Evolutionary conservation across 2,329 filamentous ascomycete genomes (phyloP), one percentile per base, ranked within the genome.

Genomic region (Trichothecium sympodiale): DNA sequence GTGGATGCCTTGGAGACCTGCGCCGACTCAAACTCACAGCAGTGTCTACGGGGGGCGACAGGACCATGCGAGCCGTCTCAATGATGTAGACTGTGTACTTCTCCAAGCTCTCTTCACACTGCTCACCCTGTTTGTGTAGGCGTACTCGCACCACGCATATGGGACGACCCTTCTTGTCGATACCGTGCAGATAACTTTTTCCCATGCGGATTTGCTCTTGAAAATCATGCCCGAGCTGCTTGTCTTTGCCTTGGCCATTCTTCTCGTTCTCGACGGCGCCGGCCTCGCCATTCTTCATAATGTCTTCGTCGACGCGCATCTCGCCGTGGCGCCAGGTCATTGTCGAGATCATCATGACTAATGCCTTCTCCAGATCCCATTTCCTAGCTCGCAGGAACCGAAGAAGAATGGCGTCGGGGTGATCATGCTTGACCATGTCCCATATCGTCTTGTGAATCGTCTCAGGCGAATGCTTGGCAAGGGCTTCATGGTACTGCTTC

Each of bases 371-470:
- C 14, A 94, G 78, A 52, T 98, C 86, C 91, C 91, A 98, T 60
- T 94, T 94, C 31, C 87, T 72, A n/a, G 87, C 87, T 35, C 87
- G 71, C 38, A 94, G 65, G 57, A 94, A 94, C 29, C 87, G 77
- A 38, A 94, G 62, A 13, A 89, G 62, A 14, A 93, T 65, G 3
- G 80, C 82, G 60, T 98, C 91, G 0, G 91, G 91, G 53, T 96
- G 77, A 52, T 98, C 91, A 50, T 91, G 81, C 65, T 96, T 98
- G 39, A 89, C 75, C 86, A 95, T 94, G 46, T 65, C 73, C 91
- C 91, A 96, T 53, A 96, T 83, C 0, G 87, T 80, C 13, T 70
- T 67, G 35, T 87, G 77, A 44, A 98, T 75, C 30, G 81, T 71
- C 49, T 93, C 85, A 1, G 89, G 84, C 1, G 77, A 71, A 50